phyloP scores from a whole-genome alignment of 2,329 filamentous ascomycete species.

The Mariannaea elegans region DNA sequence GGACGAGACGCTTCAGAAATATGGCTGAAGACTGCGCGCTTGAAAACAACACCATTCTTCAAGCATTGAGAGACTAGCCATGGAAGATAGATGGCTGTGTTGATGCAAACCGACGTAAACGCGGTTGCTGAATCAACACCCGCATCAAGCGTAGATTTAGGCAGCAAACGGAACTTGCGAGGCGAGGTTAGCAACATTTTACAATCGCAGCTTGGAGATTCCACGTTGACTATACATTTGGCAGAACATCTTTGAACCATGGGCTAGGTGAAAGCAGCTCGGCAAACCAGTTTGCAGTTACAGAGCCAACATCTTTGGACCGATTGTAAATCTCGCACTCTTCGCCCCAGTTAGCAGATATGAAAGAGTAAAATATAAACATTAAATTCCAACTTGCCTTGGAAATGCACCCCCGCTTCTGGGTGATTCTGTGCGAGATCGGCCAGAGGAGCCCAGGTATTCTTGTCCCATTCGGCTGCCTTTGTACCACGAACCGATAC shows the following conservation, averaged over 20 bases:
- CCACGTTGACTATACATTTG: neutral
- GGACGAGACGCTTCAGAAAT: constrained; percentile 62
- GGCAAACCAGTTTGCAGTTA: constrained; percentile 9
- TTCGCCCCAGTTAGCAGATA: neutral
- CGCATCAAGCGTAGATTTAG: neutral
- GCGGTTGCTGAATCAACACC: constrained; percentile 75
- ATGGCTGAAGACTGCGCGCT: constrained; percentile 62
- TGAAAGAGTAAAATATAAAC: neutral
- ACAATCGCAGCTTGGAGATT: no score
- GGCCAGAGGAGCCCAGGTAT: constrained; percentile 4
- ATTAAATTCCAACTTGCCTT: neutral
- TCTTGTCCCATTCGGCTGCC: neutral
- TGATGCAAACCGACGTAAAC: constrained; percentile 80
- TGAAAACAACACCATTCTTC: constrained; percentile 65
- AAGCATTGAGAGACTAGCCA: constrained; percentile 74
- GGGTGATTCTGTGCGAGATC: constrained; percentile 9
- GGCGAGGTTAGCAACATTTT: neutral
- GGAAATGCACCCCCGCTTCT: constrained; percentile 21
- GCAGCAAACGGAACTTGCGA: constrained; percentile 1
- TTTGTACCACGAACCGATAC: constrained; percentile 59
- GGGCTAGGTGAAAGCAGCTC: constrained; percentile 1
- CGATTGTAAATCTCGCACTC: constrained; percentile 9
- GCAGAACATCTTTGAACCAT: constrained; percentile 42
- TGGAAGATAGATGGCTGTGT: constrained; percentile 76
- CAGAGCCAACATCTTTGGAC: constrained; percentile 4